Evolutionary conservation across 1,284 basidiomycete species (phyloP).

Genomic region (Rhizoctonia solani): DNA sequence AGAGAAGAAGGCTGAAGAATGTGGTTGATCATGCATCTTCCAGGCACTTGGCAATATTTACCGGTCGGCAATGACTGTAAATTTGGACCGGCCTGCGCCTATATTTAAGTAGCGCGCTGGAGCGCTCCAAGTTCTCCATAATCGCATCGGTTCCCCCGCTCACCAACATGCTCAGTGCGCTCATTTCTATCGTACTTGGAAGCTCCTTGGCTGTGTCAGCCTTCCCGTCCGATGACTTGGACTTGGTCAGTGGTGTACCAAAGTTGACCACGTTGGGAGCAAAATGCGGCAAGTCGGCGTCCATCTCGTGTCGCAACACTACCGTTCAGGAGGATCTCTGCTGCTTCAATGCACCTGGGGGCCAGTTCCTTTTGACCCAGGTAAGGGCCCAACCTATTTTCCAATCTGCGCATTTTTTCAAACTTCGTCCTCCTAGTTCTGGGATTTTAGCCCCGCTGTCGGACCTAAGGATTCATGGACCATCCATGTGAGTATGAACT

Average conservation of each 20-base stretch:
- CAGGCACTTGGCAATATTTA: conserved; percentile 19
- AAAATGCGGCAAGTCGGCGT: conserved; percentile 12
- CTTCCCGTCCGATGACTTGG: conserved; percentile 6
- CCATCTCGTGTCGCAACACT: conserved; percentile 30
- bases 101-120: conserved; percentile 2
- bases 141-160: neutral
- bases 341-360: conserved; percentile 33
- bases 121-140: neutral
- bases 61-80: neutral
- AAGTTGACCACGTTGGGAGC: neutral
- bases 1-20: conserved; percentile 9
- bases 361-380: conserved; percentile 30
- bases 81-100: neutral
- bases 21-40: conserved; percentile 4
- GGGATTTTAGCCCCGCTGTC: conserved; percentile 31
- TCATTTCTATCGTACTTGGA: conserved; percentile 5
- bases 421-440: conserved; percentile 10
- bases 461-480: conserved; percentile 41
- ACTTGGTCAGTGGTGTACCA: neutral
- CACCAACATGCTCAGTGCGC: conserved; percentile 1
- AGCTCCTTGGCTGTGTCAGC: conserved; percentile 18
- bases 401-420: neutral
- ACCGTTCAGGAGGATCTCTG: conserved; percentile 29
- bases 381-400: neutral
- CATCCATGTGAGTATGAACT: conserved; percentile 37